Conservation (phyloP, 2,329 filamentous ascomycete genomes). For the Cordyceps cateniannulata region DNA sequence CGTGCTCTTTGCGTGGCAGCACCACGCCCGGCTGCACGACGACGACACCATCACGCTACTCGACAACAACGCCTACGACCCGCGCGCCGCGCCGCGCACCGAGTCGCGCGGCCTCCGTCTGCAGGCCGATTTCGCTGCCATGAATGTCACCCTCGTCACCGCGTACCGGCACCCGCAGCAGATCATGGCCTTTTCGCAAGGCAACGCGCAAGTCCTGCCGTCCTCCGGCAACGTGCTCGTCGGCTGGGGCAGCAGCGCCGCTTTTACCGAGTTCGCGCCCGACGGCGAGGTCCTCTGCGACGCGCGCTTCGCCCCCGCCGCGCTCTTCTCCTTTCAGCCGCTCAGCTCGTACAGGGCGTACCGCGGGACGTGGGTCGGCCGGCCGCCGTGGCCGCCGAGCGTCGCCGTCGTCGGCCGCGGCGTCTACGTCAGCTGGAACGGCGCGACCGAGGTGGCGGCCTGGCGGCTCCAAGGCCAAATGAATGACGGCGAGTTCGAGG, state of each 20-base stretch:
- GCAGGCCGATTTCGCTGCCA: conserved; percentile 34
- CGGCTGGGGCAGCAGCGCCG: conserved; percentile 47
- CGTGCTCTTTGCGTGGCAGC: conserved; percentile 40
- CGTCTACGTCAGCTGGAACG: conserved; percentile 16
- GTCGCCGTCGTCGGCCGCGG: not conserved
- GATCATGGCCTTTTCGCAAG: conserved; percentile 41
- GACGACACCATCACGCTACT: conserved; percentile 41
- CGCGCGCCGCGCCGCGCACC: not conserved
- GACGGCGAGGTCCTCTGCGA: conserved; percentile 45
- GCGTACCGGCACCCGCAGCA: conserved; percentile 42
- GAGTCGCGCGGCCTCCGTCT: conserved; percentile 40
- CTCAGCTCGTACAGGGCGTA: conserved; percentile 13
- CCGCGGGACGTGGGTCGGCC: conserved; percentile 11
- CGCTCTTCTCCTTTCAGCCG: conserved; percentile 12
- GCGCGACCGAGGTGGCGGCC: conserved; percentile 13
- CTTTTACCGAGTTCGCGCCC: conserved; percentile 36
- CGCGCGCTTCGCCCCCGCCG: conserved; percentile 18
- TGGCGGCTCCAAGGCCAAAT: conserved; percentile 11
- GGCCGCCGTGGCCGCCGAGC: conserved; percentile 5
- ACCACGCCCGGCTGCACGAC: conserved; percentile 40
- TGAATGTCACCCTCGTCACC: conserved; percentile 37
- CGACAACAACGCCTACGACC: conserved; percentile 42
- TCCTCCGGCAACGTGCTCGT: conserved; percentile 45
- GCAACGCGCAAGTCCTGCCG: conserved; percentile 41
- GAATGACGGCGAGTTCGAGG: not conserved